A percentile compares a stretch with the other conserved stretches of the same genome.
These are phyloP conservation scores for Stagonosporopsis cucurbitacearum DNA, from an alignment of 2,329 filamentous ascomycete species.

Conservation along the genomic window DNA sequence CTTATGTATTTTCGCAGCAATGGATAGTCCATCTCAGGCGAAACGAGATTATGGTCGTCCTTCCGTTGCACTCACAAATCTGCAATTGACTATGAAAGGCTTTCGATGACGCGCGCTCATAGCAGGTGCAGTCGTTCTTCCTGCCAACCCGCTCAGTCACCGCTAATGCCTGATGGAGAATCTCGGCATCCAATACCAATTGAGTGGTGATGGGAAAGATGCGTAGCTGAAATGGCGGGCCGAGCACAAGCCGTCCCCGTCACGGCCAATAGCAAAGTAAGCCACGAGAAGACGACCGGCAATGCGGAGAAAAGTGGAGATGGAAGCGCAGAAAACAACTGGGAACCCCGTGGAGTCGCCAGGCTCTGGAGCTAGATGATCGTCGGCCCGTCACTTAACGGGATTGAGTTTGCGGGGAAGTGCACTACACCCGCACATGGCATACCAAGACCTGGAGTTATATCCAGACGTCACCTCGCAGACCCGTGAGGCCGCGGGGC, in stretches of 20 bases:
- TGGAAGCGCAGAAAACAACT: slow-evolving; percentile 24
- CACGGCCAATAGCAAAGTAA: slow-evolving; percentile 5
- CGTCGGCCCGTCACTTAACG: slow-evolving; percentile 30
- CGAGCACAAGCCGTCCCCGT: background rate
- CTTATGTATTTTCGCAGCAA: background rate
- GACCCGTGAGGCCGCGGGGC: slow-evolving; percentile 2
- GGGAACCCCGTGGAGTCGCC: slow-evolving; percentile 31
- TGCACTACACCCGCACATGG: slow-evolving; percentile 22
- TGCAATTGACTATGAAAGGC: background rate
- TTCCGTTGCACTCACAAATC: background rate
- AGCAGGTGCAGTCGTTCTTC: background rate
- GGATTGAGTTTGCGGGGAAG: slow-evolving; percentile 42
- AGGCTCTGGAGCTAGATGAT: slow-evolving; percentile 27
- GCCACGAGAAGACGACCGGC: slow-evolving; percentile 19
- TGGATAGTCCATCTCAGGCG: background rate
- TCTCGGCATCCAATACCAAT: slow-evolving; percentile 16
- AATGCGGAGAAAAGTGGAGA: slow-evolving; percentile 38
- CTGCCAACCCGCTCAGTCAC: slow-evolving; percentile 5
- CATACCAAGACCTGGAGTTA: slow-evolving; percentile 12
- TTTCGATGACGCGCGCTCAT: background rate
- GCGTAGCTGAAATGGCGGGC: background rate
- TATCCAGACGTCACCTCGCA: slow-evolving; percentile 27
- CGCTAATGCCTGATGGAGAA: slow-evolving; percentile 8
- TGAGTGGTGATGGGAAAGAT: slow-evolving; percentile 11
- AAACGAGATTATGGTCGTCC: background rate